Conservation (phyloP, 2,329 filamentous ascomycete genomes). For the Paramyrothecium sp. region DNA sequence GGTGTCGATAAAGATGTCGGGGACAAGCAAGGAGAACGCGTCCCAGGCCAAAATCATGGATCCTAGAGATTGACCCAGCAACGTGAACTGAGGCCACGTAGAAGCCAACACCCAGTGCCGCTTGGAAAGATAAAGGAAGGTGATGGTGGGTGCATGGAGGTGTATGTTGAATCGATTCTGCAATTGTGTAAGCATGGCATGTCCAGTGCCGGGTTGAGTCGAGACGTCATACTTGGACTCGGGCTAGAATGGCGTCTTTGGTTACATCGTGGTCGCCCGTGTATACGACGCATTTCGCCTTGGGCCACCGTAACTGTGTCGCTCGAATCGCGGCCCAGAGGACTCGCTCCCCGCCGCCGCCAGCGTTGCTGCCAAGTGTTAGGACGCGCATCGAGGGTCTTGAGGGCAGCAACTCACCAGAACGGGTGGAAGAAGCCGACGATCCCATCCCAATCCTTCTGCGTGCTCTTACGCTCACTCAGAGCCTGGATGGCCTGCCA, state of each 20-base stretch:
- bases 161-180: conserved; percentile 89
- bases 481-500: conserved; percentile 68
- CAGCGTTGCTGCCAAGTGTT: conserved; percentile 66
- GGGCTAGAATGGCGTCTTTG: conserved; percentile 74
- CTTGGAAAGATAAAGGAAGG: conserved; percentile 88
- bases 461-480: conserved; percentile 36
- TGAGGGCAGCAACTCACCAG: conserved; percentile 57
- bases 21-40: conserved; percentile 86
- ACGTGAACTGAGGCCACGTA: conserved; percentile 88
- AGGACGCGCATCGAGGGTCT: conserved; percentile 3
- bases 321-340: conserved; percentile 94
- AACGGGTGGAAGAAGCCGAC: conserved; percentile 98
- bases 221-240: conserved; percentile 61
- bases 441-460: conserved; percentile 73
- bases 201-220: background rate
- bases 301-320: conserved; percentile 85
- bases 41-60: conserved; percentile 88
- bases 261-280: conserved; percentile 90
- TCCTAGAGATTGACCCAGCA: conserved; percentile 90
- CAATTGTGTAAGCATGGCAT: conserved; percentile 11
- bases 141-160: conserved; percentile 77
- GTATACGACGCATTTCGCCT: conserved; percentile 87
- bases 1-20: conserved; percentile 93
- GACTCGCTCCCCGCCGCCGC: conserved; percentile 91
- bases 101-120: conserved; percentile 82